Evolutionary conservation across 2,329 filamentous ascomycete genomes (phyloP).

Genomic region (Colletotrichum tanaceti): DNA sequence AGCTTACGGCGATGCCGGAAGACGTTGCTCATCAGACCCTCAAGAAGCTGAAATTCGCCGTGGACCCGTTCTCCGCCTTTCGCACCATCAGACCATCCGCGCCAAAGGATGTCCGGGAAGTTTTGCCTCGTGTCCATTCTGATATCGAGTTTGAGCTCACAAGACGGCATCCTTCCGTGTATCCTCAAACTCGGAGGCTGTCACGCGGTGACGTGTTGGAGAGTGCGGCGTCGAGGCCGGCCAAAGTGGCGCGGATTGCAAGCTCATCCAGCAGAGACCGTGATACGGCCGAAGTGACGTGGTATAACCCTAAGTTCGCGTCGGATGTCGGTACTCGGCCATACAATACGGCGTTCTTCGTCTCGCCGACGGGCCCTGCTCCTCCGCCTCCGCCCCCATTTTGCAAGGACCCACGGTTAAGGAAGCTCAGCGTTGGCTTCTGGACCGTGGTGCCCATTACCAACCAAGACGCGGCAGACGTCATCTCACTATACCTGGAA

Average conservation of each 20-base stretch:
- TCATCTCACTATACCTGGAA: conserved; percentile 51
- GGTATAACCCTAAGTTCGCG: background rate
- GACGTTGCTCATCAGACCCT: conserved; percentile 41
- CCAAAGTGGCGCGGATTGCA: conserved; percentile 26
- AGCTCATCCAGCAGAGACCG: conserved; percentile 10
- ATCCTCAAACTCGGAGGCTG: conserved; percentile 21
- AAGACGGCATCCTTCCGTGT: conserved; percentile 27
- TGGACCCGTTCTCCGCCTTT: conserved; percentile 40
- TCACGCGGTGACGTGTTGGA: conserved; percentile 1
- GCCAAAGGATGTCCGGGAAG: conserved; percentile 13
- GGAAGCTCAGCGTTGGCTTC: conserved; percentile 46
- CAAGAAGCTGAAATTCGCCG: conserved; percentile 41
- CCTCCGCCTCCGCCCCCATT: conserved; percentile 36
- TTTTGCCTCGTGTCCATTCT: conserved; percentile 30
- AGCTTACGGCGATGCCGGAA: conserved; percentile 42
- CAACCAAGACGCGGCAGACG: conserved; percentile 47
- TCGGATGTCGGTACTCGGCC: conserved; percentile 1
- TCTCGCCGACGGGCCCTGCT: conserved; percentile 40
- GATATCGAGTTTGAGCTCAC: conserved; percentile 36
- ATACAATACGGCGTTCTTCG: conserved; percentile 40
- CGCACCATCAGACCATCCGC: conserved; percentile 25
- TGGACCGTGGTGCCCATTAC: conserved; percentile 51
- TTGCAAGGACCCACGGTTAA: conserved; percentile 45
- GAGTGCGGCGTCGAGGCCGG: conserved; percentile 11
- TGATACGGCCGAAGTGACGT: background rate